Conservation (phyloP, 2,329 filamentous ascomycete genomes). For the Arthrocladium fulminans region DNA sequence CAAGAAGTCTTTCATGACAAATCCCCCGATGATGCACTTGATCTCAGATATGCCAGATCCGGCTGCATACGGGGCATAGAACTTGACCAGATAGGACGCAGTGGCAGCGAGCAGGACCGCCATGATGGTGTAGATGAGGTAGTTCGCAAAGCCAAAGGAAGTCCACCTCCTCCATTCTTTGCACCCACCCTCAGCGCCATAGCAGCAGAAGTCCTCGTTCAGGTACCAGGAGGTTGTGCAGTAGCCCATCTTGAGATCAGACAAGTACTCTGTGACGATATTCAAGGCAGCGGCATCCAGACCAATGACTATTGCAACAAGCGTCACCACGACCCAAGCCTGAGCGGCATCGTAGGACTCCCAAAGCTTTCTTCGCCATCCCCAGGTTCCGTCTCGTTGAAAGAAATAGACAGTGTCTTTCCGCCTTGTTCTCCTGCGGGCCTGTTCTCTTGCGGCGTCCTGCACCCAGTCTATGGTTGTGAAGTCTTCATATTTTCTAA, state of each 20-base stretch:
- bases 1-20: conserved; percentile 97
- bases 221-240: conserved; percentile 94
- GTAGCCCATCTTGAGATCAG: conserved; percentile 91
- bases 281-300: conserved; percentile 88
- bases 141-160: conserved; percentile 66
- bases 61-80: conserved; percentile 89
- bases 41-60: conserved; percentile 97
- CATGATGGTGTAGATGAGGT: conserved; percentile 78
- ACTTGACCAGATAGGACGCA: conserved; percentile 75
- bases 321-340: conserved; percentile 92
- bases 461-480: conserved; percentile 97
- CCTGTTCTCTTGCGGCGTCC: conserved; percentile 84
- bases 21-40: conserved; percentile 97
- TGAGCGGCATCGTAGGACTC: conserved; percentile 93
- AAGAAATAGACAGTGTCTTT: conserved; percentile 64
- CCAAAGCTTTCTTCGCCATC: conserved; percentile 72
- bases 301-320: conserved; percentile 85
- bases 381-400: conserved; percentile 57
- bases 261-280: conserved; percentile 93
- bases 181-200: conserved; percentile 87
- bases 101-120: conserved; percentile 73
- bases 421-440: conserved; percentile 66
- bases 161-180: conserved; percentile 86
- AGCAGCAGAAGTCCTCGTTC: conserved; percentile 96
- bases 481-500: conserved; percentile 98